Evolutionary conservation across 2,329 filamentous ascomycete genomes (phyloP), one percentile per base, ranked within the genome.

Genomic region (Tolypocladium amazonense): DNA sequence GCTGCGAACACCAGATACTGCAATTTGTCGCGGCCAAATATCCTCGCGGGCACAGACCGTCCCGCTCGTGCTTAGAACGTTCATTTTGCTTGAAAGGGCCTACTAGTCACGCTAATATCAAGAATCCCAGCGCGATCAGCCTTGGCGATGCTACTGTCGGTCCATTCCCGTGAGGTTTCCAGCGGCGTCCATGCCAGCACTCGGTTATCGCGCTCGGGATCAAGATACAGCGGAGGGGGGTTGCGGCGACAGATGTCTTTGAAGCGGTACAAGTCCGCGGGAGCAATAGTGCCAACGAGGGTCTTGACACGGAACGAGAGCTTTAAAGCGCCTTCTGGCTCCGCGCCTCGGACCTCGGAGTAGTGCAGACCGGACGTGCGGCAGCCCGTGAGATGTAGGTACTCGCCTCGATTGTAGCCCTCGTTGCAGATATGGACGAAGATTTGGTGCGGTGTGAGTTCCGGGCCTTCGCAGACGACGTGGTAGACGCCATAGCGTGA

Each of bases 201-300:
- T 14, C 35, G 30, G 23, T 35, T 35, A 15, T 7, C 15, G 25
- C 11, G n/a, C 15, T 52, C 37, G 45, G 33, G 11, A 18, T 23
- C 7, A 20, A 43, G n/a, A 11, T 43, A 43, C 52, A 27, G 52
- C 30, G 52, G 20, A 37, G 43, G 8, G 9, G 45, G 35, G 14
- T 23, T 37, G 23, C 45, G 45, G 12, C 59, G 58, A 47, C 66
- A 67, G 15, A 66, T 33, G n/a, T 57, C 23, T 0, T 57, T 57
- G 23, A 68, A 58, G 43, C 60, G 56, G 15, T 63, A 61, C 6
- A 69, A 37, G 20, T 65, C 59, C 8, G 61, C 50, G 7, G 62
- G 57, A 27, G 64, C 58, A 14, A 70, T 60, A 14, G 63, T 65
- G n/a, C 68, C 66, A 14, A 69, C 60, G 11, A 60, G 58, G 15